Conservation (phyloP, 1,139 yeast genomes). For the Hyphopichia khmerensis region DNA sequence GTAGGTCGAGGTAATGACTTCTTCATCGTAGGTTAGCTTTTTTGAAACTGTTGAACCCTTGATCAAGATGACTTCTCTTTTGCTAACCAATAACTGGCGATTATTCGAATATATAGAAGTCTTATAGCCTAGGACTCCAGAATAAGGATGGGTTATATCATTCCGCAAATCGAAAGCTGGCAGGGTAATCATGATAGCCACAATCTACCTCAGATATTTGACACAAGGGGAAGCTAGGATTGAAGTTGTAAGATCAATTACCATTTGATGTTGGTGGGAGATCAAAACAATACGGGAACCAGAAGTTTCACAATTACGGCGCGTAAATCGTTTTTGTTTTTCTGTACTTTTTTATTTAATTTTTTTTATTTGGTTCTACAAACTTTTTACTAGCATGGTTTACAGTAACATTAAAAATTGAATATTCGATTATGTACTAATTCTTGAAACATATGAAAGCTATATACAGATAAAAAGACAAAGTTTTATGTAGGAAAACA, state of each 20-base stretch:
- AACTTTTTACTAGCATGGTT: no score
- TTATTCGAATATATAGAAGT: slow-evolving; percentile 25
- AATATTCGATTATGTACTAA: not conserved
- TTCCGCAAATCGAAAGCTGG: slow-evolving; percentile 15
- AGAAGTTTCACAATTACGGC: not conserved
- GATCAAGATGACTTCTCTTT: slow-evolving; percentile 19
- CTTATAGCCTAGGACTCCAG: slow-evolving; percentile 14
- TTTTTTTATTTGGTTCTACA: no score
- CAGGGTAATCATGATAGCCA: slow-evolving; percentile 2
- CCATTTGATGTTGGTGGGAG: no score
- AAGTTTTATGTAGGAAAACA: no score
- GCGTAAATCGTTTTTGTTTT: not conserved
- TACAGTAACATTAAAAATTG: no score
- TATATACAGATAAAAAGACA: slow-evolving; percentile 8
- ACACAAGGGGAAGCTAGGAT: no score
- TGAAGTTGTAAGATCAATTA: no score
- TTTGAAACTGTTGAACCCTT: slow-evolving; percentile 50
- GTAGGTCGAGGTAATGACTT: slow-evolving; percentile 50
- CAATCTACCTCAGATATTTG: no score
- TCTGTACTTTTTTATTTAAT: no score
- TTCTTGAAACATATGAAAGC: slow-evolving; percentile 7
- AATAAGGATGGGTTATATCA: slow-evolving; percentile 16
- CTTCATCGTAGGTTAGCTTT: slow-evolving; percentile 48
- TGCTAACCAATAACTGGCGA: slow-evolving; percentile 27
- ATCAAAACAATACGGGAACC: not conserved